Percentiles rank a stretch among this genome's conserved stretches.
Evolutionary conservation across 176 grass and related monocot genomes (phyloP).

Genomic region (Triticum aestivum): DNA sequence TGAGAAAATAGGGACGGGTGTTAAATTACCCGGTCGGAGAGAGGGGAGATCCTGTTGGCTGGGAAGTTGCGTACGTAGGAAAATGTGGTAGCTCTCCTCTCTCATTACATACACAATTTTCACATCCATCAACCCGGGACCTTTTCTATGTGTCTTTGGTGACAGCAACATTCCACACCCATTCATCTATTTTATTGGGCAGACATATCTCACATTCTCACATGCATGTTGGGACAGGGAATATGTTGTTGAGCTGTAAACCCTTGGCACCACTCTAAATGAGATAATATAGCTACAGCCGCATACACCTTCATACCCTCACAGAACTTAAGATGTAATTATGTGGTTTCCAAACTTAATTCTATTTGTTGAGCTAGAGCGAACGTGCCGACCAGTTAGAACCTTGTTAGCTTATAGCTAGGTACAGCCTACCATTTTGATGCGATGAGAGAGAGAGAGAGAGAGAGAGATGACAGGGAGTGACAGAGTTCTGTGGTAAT

Average conservation of each 20-base stretch:
- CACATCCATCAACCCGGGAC: slow-evolving; percentile 37
- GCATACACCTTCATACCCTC: neutral
- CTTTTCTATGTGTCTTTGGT: slow-evolving; percentile 7
- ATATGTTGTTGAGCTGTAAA: slow-evolving; percentile 40
- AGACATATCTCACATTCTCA: neutral
- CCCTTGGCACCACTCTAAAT: neutral
- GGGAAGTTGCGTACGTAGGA: neutral
- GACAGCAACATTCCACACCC: slow-evolving; percentile 35
- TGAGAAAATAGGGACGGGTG: neutral
- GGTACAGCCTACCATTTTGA: too few relatives aligned
- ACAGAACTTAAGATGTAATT: neutral
- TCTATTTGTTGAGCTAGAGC: neutral
- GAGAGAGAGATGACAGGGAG: neutral
- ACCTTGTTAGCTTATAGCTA: too few relatives aligned
- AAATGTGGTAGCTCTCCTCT: neutral
- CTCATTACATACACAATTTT: slow-evolving; percentile 2
- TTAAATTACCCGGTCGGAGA: neutral
- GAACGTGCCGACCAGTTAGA: neutral
- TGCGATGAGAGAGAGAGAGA: neutral
- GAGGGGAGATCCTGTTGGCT: neutral
- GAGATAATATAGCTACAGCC: neutral
- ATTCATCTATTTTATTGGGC: slow-evolving; percentile 36
- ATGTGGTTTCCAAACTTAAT: slow-evolving; percentile 20
- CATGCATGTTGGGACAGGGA: slow-evolving; percentile 12
- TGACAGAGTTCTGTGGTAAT: slow-evolving; percentile 16